Conservation (phyloP, 306 rosid species). For the Vigna trinervia region DNA sequence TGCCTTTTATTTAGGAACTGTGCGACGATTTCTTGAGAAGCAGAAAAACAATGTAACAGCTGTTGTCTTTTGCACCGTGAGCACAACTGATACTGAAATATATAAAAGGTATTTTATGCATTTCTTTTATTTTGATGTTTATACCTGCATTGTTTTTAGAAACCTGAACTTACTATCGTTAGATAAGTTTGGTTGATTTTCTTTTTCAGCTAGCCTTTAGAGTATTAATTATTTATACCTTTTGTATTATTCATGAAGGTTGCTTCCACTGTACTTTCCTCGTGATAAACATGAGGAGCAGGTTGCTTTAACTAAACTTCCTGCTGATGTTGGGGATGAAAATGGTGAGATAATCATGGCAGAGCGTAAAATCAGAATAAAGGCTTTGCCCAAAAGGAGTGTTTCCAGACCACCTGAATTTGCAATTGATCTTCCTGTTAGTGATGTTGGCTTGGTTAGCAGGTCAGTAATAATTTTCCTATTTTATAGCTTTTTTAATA, state of each 20-base stretch:
- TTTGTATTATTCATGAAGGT: constrained; percentile 55
- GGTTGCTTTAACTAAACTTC: constrained; percentile 86
- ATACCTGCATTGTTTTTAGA: constrained; percentile 27
- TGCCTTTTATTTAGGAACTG: constrained; percentile 73
- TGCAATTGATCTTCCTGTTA: constrained; percentile 72
- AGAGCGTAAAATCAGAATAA: constrained; percentile 98
- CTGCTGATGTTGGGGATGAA: constrained; percentile 99
- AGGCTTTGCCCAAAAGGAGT: constrained; percentile 83
- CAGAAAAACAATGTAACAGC: constrained; percentile 79
- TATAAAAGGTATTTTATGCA: constrained; percentile 73
- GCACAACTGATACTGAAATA: constrained; percentile 89
- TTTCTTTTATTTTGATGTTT: constrained; percentile 30
- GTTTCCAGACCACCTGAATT: constrained; percentile 61
- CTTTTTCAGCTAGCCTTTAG: constrained; percentile 25
- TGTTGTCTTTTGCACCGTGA: constrained; percentile 90
- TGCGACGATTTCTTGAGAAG: constrained; percentile 92
- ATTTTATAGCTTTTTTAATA: not conserved
- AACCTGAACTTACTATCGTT: constrained; percentile 18
- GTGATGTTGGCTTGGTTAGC: constrained; percentile 77
- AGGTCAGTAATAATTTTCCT: constrained; percentile 60
- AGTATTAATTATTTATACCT: constrained; percentile 13
- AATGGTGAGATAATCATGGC: constrained; percentile 95
- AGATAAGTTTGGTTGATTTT: constrained; percentile 12
- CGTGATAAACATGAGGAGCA: constrained; percentile 96
- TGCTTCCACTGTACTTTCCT: constrained; percentile 98